Evolutionary conservation across 345 rosid genomes (phyloP), one percentile per base, ranked within the genome.

Genomic region (Adansonia digitata): DNA sequence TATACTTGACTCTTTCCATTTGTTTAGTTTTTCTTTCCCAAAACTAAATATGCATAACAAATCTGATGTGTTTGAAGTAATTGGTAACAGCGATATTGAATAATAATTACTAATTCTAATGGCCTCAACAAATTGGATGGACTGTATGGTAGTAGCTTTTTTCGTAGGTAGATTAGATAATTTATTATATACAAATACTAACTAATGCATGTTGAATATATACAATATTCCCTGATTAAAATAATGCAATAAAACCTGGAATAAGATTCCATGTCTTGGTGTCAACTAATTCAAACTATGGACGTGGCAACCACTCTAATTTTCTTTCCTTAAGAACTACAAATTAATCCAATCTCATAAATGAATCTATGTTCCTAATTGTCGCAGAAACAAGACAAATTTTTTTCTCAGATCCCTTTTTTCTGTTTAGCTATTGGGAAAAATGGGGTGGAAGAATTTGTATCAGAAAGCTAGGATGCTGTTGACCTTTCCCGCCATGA

Each of bases 251-350:
- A 72, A 65, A 61, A 49, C 52, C 39, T 40, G 66, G 68, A 57
- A 49, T 72, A 27, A 46, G 81, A 72, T 62, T 42, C 77, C 29
- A 34, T 35, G 82, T 51, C 80, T 40, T 76, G 18, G 7, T 49
- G 60, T 76, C 76, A 81, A 69, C 82, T 35, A 57, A 67, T 15
- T 78, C 72, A 77, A 73, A 77, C 85, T 11, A 81, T 78, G 81
- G 88, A 85, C 89, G 87, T 90, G 90, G 75, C 85, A 86, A 83
- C 88, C 85, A 84, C 90, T 83, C 78, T 73, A 65, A 62, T 74
- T 20, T 67, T 71, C 61, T 2, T 60, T 34, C 63, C 69, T 52
- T 43, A 4, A 15, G 20, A 53, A 39, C 74, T 55, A 55, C 64
- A 71, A 35, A 69, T 49, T 8, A 67, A 67, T 13, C 55, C 42